Evolutionary conservation across 495 filamentous ascomycete genomes (phyloP).

Genomic region (Podospora anserina): DNA sequence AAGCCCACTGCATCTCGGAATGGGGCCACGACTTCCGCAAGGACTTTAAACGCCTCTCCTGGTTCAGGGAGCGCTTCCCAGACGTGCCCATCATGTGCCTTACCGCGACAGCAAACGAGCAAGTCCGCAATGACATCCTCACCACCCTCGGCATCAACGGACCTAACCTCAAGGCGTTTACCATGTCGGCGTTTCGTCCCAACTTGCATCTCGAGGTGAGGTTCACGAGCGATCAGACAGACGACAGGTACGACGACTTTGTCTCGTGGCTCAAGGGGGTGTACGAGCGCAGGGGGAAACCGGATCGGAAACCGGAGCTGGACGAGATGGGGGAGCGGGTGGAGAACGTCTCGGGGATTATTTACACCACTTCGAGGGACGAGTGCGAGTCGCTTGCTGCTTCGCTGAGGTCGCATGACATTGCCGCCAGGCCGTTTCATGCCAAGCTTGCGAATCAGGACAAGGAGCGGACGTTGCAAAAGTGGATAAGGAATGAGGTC

Average conservation of each 20-base stretch:
- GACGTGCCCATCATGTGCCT: conserved; percentile 84
- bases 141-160: conserved; percentile 57
- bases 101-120: conserved; percentile 82
- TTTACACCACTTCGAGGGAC: conserved; percentile 78
- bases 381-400: conserved; percentile 73
- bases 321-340: conserved; percentile 48
- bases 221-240: conserved; percentile 73
- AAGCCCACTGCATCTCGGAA: conserved; percentile 96
- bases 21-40: conserved; percentile 98
- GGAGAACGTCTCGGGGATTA: conserved; percentile 74
- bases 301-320: conserved; percentile 49
- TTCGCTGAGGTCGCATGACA: conserved; percentile 56
- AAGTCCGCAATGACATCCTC: conserved; percentile 77
- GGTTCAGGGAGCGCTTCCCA: conserved; percentile 78
- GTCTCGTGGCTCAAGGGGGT: conserved; percentile 69
- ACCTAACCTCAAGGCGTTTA: conserved; percentile 64
- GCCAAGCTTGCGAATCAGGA: conserved; percentile 58
- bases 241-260: conserved; percentile 67
- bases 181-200: conserved; percentile 71
- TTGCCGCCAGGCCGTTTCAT: conserved; percentile 70
- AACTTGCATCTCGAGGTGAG: conserved; percentile 92
- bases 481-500: conserved; percentile 71
- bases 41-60: conserved; percentile 81
- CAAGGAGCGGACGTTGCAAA: conserved; percentile 61
- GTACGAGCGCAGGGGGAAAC: conserved; percentile 58